phyloP scores from a whole-genome alignment of 306 rosid species.

The Senna siamea region DNA sequence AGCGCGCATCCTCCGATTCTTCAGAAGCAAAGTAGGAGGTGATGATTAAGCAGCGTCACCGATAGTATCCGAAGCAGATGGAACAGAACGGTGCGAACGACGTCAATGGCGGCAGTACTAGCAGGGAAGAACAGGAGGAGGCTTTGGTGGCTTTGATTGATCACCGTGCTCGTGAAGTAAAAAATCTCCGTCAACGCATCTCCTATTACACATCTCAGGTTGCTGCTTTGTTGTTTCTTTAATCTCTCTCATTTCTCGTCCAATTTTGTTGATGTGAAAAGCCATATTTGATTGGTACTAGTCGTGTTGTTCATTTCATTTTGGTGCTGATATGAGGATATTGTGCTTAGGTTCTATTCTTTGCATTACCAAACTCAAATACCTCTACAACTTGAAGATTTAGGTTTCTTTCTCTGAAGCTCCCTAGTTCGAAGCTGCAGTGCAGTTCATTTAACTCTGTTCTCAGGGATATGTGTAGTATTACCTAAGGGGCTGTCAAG shows the following conservation, averaged over 20 bases:
- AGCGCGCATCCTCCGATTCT: slow-evolving; percentile 17
- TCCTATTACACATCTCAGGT: slow-evolving; percentile 67
- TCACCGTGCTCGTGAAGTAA: slow-evolving; percentile 64
- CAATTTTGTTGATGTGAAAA: background rate
- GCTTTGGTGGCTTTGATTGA: slow-evolving; percentile 66
- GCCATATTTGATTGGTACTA: background rate
- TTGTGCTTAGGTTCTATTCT: background rate
- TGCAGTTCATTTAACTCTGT: background rate
- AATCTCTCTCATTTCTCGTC: background rate
- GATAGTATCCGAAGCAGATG: slow-evolving; percentile 33
- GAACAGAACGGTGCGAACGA: slow-evolving; percentile 18
- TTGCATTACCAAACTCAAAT: background rate
- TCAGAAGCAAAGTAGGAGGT: slow-evolving; percentile 30
- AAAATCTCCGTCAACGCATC: slow-evolving; percentile 46
- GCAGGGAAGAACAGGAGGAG: slow-evolving; percentile 64
- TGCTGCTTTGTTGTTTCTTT: background rate
- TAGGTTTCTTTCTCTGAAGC: slow-evolving; percentile 5
- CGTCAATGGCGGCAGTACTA: slow-evolving; percentile 7
- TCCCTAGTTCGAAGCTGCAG: background rate
- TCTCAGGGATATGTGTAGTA: background rate
- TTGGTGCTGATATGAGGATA: background rate
- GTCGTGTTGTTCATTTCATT: background rate
- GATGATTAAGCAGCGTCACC: background rate
- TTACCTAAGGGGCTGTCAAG: background rate
- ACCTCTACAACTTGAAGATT: slow-evolving; percentile 14